Evolutionary conservation across 495 filamentous ascomycete species (phyloP), one percentile per base, ranked within the genome.

Genomic region (Hypoxylon lienhwacheense): DNA sequence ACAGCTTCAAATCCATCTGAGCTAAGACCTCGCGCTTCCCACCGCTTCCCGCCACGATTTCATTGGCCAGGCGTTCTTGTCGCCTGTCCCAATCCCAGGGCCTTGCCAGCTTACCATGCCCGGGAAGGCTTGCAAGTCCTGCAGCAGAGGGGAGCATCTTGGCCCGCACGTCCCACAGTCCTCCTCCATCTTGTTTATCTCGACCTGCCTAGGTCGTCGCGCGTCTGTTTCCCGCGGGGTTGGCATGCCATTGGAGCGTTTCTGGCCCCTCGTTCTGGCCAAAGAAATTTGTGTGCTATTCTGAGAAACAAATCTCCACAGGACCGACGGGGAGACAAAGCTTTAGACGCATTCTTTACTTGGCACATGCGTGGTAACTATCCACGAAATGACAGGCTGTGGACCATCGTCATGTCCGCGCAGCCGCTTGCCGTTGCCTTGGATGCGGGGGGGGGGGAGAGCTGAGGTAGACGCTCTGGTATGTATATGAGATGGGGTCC

Each of bases 281-380:
- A 26, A 41, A 41, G 37, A 41, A 41, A 25, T 24, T 5, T n/a
- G 5, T 24, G 11, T 41, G 1, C 37, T 41, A 41, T 41, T 41
- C 22, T 41, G 20, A 41, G 37, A 41, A 41, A 41, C 37, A 41
- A n/a, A 24, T 41, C 37, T 41, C 37, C 37, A 41, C 37, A 41
- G 25, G n/a, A 41, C 19, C 11, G 37, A 22, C 37, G 25, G n/a
- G n/a, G 20, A 41, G 21, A 16, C 11, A 41, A 41, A n/a, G 11
- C 25, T 12, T 26, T 41, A 41, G 37, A 14, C 37, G 12, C 19
- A 25, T 12, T 41, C 37, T 41, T 41, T 41, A 41, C 37, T 41
- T 41, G 25, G 37, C 19, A 41, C 20, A 41, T 24, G 20, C 25
- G 37, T 41, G 25, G 25, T 5, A 41, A 41, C 25, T 25, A 6